Evolutionary conservation across 2,329 filamentous ascomycete species (phyloP), one percentile per base, ranked within the genome.

Genomic region (Pseudogymnoascus sp.): DNA sequence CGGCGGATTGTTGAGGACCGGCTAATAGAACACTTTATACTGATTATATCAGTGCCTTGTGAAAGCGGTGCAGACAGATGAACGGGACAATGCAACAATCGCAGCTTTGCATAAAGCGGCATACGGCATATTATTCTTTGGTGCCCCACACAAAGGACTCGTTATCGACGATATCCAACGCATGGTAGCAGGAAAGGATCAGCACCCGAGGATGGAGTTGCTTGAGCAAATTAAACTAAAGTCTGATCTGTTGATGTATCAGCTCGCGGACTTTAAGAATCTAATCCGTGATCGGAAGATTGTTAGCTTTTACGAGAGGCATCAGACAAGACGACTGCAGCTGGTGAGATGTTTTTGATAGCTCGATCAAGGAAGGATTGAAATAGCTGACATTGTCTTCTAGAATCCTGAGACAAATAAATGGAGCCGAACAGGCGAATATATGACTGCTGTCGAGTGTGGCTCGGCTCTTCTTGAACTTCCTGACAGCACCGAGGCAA

Each of bases 91-190:
- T 63, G 64, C 69, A 67, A 52, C 67, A 67, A 69, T n/a, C n/a
- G n/a, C n/a, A n/a, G n/a, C 42, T 60, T 65, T 62, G 66, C 71
- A 68, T 64, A 75, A 29, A 66, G 72, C 64, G 69, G 73, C n/a
- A 71, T 74, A 72, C 63, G 72, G 65, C 13, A 72, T 75, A 27
- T 58, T 76, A 5, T 74, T 75, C 63, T 74, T 75, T 59, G 72
- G 71, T 8, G 75, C 72, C 2, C 74, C 74, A 5, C 74, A 75
- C 60, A 68, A 64, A 61, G 69, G 69, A 9, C 60, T 71, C n/a
- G 60, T 69, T 10, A 61, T 70, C 7, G 64, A 68, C 25, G 68
- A 69, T 58, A 68, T 70, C 31, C 61, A 64, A 33, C 45, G 60
- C 29, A 70, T 67, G 59, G 10, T 68, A 21, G 59, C 45, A 10